Base-by-base conservation (phyloP, 1,284 basidiomycete species). In the Irpex rosettiformis region DNA sequence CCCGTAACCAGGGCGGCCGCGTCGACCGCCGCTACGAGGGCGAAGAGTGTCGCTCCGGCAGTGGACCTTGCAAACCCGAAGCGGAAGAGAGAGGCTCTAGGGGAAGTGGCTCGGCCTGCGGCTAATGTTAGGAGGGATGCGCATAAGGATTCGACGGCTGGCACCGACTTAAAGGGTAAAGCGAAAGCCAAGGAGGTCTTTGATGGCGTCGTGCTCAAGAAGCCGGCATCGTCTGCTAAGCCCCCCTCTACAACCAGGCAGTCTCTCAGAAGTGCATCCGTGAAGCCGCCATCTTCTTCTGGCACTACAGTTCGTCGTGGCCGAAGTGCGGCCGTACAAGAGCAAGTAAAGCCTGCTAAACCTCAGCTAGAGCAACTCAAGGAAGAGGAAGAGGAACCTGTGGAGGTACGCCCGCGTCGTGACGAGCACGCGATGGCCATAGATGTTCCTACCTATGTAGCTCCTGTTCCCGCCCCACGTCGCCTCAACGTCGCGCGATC, bases 61-160 rank as follows among this genome's bases (percentile, higher is more conserved):
- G 40, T 71, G 13, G 77, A 79, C 25, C 63, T 65, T 3, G 67
- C 76, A 8, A 75, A 77, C 8, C 70, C 72, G 62, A 91, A 91
- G 73, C 80, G 88, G 61, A 91, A 91, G 70, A 84, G 89, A 53
- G 86, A 89, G 58, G 86, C 87, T 3, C 75, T 90, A 28, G 85
- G 84, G 29, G 88, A 90, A 70, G 83, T 89, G 24, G 79, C 84
- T 3, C 74, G 78, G 54, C 73, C 79, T 21, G 75, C 79, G 27
- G 77, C 81, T 69, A 72, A 70, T 61, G 66, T 64, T 42, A 68
- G 69, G 56, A 73, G 79, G 64, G 78, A 77, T 64, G 62, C 66
- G 56, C 54, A 56, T 16, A 67, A 66, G 55, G 54, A 60, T 25
- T 68, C 66, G 3, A 69, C 67, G 58, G 68, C 66, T 3, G 63